These are phyloP conservation scores for Carex myosuroides DNA, from an alignment of 176 grass and related monocot species.

Conservation along the genomic window DNA sequence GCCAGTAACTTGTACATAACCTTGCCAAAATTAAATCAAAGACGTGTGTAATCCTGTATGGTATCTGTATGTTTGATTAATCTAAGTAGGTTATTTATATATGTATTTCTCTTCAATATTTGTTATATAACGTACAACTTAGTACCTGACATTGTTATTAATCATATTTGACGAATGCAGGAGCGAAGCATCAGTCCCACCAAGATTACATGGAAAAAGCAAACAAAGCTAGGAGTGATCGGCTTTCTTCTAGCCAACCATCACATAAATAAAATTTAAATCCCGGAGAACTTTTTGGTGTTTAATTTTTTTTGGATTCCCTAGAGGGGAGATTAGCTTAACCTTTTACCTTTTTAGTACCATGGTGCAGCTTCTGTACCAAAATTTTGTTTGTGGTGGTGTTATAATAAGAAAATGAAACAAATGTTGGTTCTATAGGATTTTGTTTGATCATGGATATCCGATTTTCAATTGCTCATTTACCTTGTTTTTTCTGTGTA, in stretches of 20 bases:
- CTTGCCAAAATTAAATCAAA: background rate
- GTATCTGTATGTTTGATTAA: background rate
- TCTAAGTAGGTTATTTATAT: background rate
- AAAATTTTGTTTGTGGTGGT: background rate
- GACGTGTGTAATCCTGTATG: background rate
- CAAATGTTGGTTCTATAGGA: background rate
- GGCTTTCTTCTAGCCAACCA: conserved; percentile 71
- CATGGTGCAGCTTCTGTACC: background rate
- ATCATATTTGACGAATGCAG: conserved; percentile 28
- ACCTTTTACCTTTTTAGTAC: background rate
- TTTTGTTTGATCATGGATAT: background rate
- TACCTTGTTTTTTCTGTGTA: background rate
- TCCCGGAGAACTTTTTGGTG: background rate
- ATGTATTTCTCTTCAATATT: background rate
- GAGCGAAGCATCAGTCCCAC: conserved; percentile 80
- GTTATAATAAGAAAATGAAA: conserved; percentile 6
- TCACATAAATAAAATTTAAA: conserved; percentile 39
- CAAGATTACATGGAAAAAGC: conserved; percentile 93
- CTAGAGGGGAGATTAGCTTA: background rate
- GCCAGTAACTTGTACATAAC: background rate
- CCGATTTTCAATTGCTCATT: background rate
- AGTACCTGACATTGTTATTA: conserved; percentile 2
- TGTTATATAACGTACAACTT: background rate
- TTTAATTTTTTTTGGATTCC: background rate
- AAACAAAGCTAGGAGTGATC: conserved; percentile 70